Evolutionary conservation across 306 rosid genomes (phyloP).

Genomic region (Ormosia emarginata): DNA sequence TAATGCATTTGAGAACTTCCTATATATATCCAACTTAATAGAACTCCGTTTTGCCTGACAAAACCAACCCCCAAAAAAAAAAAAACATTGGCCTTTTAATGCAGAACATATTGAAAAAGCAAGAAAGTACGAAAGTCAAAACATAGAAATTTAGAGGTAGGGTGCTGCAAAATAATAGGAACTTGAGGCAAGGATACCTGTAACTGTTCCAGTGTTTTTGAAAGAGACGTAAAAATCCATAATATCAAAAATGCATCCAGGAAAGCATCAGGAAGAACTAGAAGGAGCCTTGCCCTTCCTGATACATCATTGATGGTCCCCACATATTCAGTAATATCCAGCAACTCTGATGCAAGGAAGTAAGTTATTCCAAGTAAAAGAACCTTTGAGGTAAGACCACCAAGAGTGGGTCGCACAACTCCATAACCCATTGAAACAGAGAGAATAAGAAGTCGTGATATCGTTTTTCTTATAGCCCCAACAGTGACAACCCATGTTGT

Average conservation of each 20-base stretch:
- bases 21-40: slow-evolving; percentile 81
- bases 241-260: slow-evolving; percentile 91
- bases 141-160: neutral
- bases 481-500: slow-evolving; percentile 91
- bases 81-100: neutral
- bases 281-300: slow-evolving; percentile 84
- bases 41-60: slow-evolving; percentile 91
- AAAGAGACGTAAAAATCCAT: slow-evolving; percentile 94
- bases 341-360: slow-evolving; percentile 80
- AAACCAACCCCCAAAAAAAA: neutral
- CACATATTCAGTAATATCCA: slow-evolving; percentile 84
- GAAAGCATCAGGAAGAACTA: slow-evolving; percentile 93
- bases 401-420: slow-evolving; percentile 95
- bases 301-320: slow-evolving; percentile 91
- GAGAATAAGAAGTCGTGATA: slow-evolving; percentile 79
- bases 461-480: slow-evolving; percentile 75
- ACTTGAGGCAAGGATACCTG: slow-evolving; percentile 55
- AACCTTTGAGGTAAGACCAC: slow-evolving; percentile 96
- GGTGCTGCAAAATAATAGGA: slow-evolving; percentile 8
- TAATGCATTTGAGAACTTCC: slow-evolving; percentile 95
- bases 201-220: slow-evolving; percentile 84
- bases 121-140: neutral
- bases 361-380: slow-evolving; percentile 81
- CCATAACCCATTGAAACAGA: slow-evolving; percentile 96
- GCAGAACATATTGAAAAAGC: neutral